These are phyloP conservation scores for Gynandropsis gynandra DNA, from an alignment of 345 rosid genomes.

Conservation along the genomic window DNA sequence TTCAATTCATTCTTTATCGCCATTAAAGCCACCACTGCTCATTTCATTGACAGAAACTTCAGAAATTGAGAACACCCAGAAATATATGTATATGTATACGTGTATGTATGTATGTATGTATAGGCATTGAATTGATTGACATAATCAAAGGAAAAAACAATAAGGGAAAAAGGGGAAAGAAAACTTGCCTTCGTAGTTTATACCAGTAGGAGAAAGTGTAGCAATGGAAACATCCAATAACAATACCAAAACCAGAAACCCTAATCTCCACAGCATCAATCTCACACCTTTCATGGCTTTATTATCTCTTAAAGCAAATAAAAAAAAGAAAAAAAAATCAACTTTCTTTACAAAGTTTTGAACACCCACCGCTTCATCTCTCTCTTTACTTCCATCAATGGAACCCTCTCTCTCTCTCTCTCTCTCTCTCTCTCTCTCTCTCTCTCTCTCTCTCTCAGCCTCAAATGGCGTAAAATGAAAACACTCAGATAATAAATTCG, in stretches of 20 bases:
- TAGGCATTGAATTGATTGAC: no score
- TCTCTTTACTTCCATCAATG: slow-evolving; percentile 21
- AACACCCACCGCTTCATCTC: slow-evolving; percentile 28
- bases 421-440: no score
- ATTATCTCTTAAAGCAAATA: slow-evolving; percentile 26
- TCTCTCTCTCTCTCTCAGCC: no score
- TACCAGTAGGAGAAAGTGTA: slow-evolving; percentile 90
- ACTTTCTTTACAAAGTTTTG: slow-evolving; percentile 25
- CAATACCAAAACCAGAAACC: slow-evolving; percentile 50
- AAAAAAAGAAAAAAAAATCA: no score
- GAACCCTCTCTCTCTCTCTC: slow-evolving; percentile 1
- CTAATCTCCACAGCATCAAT: slow-evolving; percentile 41
- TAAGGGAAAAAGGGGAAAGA: slow-evolving; percentile 12
- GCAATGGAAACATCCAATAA: slow-evolving; percentile 58
- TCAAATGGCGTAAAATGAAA: background rate
- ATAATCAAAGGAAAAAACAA: no score
- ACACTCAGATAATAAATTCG: slow-evolving; percentile 36
- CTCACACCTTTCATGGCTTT: slow-evolving; percentile 35
- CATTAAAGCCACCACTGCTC: slow-evolving; percentile 87
- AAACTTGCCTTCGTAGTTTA: slow-evolving; percentile 91
- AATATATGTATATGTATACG: background rate
- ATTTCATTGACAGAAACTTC: slow-evolving; percentile 31
- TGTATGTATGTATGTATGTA: no score
- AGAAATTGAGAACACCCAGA: background rate
- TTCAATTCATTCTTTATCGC: slow-evolving; percentile 65